Evolutionary conservation across 352 stramenopile genomes (phyloP).

Genomic region (Phytopythium chamaehyphon): DNA sequence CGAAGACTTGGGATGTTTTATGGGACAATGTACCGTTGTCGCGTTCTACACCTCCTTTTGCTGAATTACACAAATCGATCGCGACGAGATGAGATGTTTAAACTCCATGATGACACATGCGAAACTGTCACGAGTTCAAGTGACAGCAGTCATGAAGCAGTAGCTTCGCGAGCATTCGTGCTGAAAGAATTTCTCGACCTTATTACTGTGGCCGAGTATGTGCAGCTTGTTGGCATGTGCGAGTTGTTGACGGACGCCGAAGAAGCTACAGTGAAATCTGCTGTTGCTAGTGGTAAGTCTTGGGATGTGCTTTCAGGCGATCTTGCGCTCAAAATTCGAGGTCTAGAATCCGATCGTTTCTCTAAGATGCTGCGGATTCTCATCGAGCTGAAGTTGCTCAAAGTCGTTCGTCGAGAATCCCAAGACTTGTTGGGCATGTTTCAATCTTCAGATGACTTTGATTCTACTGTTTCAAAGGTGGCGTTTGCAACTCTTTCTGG

Average conservation of each 20-base stretch:
- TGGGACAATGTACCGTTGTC: conserved; percentile 66
- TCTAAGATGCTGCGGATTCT: conserved; percentile 65
- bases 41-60: conserved; percentile 58
- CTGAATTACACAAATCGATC: conserved; percentile 35
- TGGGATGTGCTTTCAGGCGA: conserved; percentile 44
- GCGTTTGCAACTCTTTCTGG: conserved; percentile 70
- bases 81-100: background rate
- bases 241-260: conserved; percentile 61
- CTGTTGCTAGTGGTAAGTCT: conserved; percentile 32
- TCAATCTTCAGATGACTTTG: conserved; percentile 58
- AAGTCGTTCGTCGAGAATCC: conserved; percentile 54
- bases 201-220: conserved; percentile 61
- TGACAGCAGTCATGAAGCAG: background rate
- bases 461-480: conserved; percentile 71
- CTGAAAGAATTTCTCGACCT: conserved; percentile 70
- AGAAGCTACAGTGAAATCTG: conserved; percentile 47
- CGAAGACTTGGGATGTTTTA: conserved; percentile 72
- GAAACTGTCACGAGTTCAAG: background rate
- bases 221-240: conserved; percentile 64
- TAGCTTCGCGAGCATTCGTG: conserved; percentile 30
- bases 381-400: conserved; percentile 60
- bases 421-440: conserved; percentile 50
- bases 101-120: too few relatives aligned
- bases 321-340: conserved; percentile 51
- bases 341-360: conserved; percentile 68